Base-by-base conservation (phyloP, 2,329 filamentous ascomycete genomes). In the Cylindrodendrum hubeiense region DNA sequence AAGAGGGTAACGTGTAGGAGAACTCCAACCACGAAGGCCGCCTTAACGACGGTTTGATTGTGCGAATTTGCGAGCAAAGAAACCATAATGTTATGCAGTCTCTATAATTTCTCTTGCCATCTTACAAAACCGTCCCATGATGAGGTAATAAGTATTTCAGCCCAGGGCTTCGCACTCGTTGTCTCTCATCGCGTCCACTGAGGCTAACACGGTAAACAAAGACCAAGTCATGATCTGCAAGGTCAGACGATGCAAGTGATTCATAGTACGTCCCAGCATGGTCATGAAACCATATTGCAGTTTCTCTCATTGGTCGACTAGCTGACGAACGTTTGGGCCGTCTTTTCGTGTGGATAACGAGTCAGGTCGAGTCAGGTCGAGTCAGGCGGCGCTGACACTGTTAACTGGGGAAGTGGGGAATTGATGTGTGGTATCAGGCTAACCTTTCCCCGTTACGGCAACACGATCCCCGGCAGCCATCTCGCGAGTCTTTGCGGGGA, bases 1-100 rank as follows among this genome's bases (percentile, higher is more conserved):
- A 66, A 66, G 26, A 41, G 17, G 5, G 8, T 19, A 2, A 58
- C 37, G 24, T 66, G 64, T 12, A 64, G 49, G n/a, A 55, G 12
- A 13, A 60, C 50, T 9, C 64, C 64, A 15, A 47, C 1, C 15
- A 19, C 30, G 28, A 60, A 63, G 22, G 49, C 12, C 17, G 33
- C 15, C 8, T 30, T 21, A 13, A 30, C 30, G 46, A 24, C n/a
- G 19, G 46, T 19, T 7, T 49, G 17, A 7, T 26, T 49, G 9
- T 30, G 26, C 15, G 19, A 17, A 10, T 49, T n/a, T 30, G n/a
- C 28, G 26, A 49, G 15, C 24, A 49, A 6, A 12, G 17, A 30
- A 49, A 17, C 13, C 46, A 49, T 49, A n/a, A 5, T 49, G 9
- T n/a, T 26, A 17, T 30, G 5, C 8, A 10, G 26, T 47, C 3